phyloP scores from a whole-genome alignment of 371 early-diverging fungal genomes.

The Lichtheimia corymbifera region DNA sequence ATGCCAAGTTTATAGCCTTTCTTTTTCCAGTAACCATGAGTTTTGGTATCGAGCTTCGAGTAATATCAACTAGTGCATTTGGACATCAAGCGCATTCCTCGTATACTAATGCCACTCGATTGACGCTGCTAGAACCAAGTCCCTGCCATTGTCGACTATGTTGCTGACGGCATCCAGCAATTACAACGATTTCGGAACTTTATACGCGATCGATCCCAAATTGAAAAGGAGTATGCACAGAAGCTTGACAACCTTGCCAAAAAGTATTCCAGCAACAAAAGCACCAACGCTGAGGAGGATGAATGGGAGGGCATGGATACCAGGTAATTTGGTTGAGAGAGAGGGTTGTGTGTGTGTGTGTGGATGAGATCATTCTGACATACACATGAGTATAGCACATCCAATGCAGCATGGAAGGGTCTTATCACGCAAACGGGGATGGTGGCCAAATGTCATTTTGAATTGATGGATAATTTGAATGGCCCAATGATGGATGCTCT shows the following conservation, averaged over 20 bases:
- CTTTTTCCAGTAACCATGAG: slow-evolving; percentile 14
- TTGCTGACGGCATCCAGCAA: slow-evolving; percentile 63
- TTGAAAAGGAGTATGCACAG: slow-evolving; percentile 79
- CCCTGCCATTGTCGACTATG: slow-evolving; percentile 56
- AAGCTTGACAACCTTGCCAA: slow-evolving; percentile 69
- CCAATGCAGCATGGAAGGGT: slow-evolving; percentile 49
- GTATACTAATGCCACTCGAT: background rate
- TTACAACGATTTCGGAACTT: slow-evolving; percentile 73
- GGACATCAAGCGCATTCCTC: background rate
- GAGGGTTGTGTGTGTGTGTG: no score
- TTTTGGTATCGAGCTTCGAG: slow-evolving; percentile 24
- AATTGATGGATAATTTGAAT: slow-evolving; percentile 60
- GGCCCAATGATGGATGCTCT: slow-evolving; percentile 56
- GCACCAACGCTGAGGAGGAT: slow-evolving; percentile 24
- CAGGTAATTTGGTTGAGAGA: slow-evolving; percentile 23
- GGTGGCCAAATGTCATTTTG: slow-evolving; percentile 57
- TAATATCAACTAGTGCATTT: background rate
- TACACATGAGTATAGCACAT: slow-evolving; percentile 7
- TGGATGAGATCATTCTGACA: background rate
- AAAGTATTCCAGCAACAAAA: slow-evolving; percentile 49
- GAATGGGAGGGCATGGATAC: slow-evolving; percentile 27
- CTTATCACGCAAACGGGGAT: slow-evolving; percentile 62
- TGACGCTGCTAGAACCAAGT: slow-evolving; percentile 51
- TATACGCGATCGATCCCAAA: slow-evolving; percentile 68
- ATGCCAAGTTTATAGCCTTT: no score